Base-by-base conservation (phyloP, 495 filamentous ascomycete genomes). In the Terfezia claveryi region DNA sequence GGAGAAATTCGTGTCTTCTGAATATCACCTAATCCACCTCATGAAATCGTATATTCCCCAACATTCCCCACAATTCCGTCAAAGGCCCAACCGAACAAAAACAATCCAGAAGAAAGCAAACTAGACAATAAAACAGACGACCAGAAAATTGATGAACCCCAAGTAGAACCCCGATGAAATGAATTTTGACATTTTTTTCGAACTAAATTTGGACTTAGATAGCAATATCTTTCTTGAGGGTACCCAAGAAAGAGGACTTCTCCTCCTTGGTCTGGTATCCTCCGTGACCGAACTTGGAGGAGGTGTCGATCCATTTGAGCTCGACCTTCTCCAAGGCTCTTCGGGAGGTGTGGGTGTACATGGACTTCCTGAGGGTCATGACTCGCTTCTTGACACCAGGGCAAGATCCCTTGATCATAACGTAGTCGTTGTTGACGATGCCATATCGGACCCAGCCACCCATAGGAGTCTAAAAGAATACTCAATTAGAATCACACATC, bases 261-360 rank as follows among this genome's bases (percentile, higher is more conserved):
- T 99, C 92, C 68, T 83, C 83, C 67, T 80, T 73, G 53, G 88
- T 96, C 77, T 99, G 92, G 83, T 93, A 99, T 69, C 85, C 91
- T 80, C 92, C 92, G 76, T 99, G 92, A 72, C 92, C 92, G 76
- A 96, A 99, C 80, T 99, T 93, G 73, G 87, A 94, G 50, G 87
- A 94, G 62, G 92, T 99, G 68, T 99, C 92, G 80, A 99, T 96
- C 92, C 92, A 99, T 75, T 99, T 99, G 74, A 99, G 83, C 59
- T 95, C 88, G 68, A 95, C 82, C 82, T 96, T 96, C 83, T 99
- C 92, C 69, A 92, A 76, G 41, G 92, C 84, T 70, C 82, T 84
- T 67, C 92, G 76, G 67, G 80, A 92, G 56, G 88, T 95, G 80
- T 99, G 92, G 59, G 76, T 80, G 80, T 92, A 99, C 76, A 99